A percentile compares a stretch with the other conserved stretches of the same genome.
Evolutionary conservation across 257 asterid species (phyloP).

Genomic region (Capsicum chinense): DNA sequence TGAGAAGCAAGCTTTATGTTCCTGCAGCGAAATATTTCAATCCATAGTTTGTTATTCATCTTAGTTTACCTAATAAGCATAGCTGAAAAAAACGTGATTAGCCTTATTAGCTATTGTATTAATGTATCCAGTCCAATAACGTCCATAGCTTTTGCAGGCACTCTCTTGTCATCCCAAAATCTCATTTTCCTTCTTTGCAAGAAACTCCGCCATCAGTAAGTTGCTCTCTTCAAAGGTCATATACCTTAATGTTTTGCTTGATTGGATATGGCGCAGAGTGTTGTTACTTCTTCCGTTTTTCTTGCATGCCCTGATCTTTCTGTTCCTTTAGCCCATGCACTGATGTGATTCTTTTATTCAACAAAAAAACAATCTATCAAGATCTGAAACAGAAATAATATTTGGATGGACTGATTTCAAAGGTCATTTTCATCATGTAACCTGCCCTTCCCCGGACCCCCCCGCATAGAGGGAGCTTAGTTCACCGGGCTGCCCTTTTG

Average conservation of each 20-base stretch:
- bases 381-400: not conserved
- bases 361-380: conserved; percentile 7
- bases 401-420: not conserved
- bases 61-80: not conserved
- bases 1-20: not conserved
- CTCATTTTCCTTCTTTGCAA: conserved; percentile 79
- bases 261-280: not conserved
- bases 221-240: conserved; percentile 25
- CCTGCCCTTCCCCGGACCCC: not conserved
- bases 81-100: not conserved
- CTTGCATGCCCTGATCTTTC: not conserved
- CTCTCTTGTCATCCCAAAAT: conserved; percentile 84
- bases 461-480: too few relatives aligned
- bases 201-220: conserved; percentile 92
- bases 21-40: not conserved
- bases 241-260: not conserved
- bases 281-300: not conserved
- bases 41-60: not conserved
- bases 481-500: too few relatives aligned
- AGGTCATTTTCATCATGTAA: conserved; percentile 8
- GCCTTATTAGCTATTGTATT: conserved; percentile 25
- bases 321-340: not conserved
- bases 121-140: conserved; percentile 16
- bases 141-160: conserved; percentile 56
- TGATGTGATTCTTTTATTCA: not conserved